Percentiles rank a stretch among this genome's conserved stretches.
phyloP scores from a whole-genome alignment of 23 red algal species.

The Gracilaria domingensis region DNA sequence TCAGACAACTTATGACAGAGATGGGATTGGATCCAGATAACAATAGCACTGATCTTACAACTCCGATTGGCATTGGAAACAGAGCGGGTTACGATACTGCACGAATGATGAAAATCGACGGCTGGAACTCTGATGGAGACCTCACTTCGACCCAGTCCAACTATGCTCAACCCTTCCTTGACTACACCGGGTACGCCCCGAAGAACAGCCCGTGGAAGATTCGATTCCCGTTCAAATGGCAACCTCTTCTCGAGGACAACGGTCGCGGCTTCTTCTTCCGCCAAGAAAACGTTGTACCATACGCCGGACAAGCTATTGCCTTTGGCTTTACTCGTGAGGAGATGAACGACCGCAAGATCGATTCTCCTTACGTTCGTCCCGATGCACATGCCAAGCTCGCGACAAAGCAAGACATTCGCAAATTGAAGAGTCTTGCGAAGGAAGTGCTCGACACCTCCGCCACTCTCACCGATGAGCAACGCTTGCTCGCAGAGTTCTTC shows the following conservation, averaged over 20 bases:
- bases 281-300: conserved; percentile 35
- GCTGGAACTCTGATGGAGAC: background rate
- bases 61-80: background rate
- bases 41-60: background rate
- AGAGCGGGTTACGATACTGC: background rate
- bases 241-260: conserved; percentile 23
- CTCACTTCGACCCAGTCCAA: too few species aligned
- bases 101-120: background rate
- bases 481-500: background rate
- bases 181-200: too few species aligned
- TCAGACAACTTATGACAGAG: too few species aligned
- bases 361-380: background rate
- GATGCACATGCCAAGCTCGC: background rate
- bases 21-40: too few species aligned
- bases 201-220: background rate
- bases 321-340: background rate
- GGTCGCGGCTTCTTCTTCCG: conserved; percentile 18
- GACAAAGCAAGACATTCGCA: background rate
- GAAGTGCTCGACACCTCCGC: too few species aligned
- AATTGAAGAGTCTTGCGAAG: too few species aligned
- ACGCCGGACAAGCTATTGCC: conserved; percentile 28
- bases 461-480: background rate
- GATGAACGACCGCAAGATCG: background rate
- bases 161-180: too few species aligned
- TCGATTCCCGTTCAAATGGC: conserved; percentile 29